Base-by-base conservation (phyloP, 805 yeast species). In the Starmerella powellii region DNA sequence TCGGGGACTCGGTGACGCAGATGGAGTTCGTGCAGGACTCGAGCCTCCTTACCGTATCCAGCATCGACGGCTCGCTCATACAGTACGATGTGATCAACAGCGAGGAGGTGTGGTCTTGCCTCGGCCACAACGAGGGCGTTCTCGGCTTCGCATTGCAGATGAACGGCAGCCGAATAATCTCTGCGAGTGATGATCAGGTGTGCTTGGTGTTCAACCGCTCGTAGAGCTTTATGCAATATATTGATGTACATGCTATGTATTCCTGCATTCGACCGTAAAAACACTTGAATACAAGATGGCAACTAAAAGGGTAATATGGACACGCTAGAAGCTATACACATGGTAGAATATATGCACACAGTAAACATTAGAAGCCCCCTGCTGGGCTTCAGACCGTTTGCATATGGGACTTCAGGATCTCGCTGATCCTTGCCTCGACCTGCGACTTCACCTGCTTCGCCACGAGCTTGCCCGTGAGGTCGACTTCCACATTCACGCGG, bases 141-240 rank as follows among this genome's bases (percentile, higher is more conserved):
- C 70, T 91, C 49, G 96, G 85, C 55, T 88, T 91, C 58, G 76
- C 80, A 16, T 57, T 79, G 33, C 73, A 76, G 44, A 76, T 74
- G 31, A 64, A 72, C 35, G 88, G 85, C 21, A 69, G 71, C 39
- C 77, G 78, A 58, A 56, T 91, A 34, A 71, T 86, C 29, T 84
- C 96, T 17, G 98, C 95, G 12, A 96, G 96, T 50, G 98, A 91
- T 60, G 98, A 91, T 62, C 95, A 95, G 52, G 95, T 91, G 26
- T 75, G 93, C 11, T 66, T 88, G 50, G 73, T 88, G 10, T 86
- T 76, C 53, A 39, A 51, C 34, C 30, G 19, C 23, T 33, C 45
- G n/a, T 26, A 21, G 12, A 38, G n/a, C n/a, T n/a, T n/a, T n/a
- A n/a, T n/a, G n/a, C n/a, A n/a, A n/a, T n/a, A n/a, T n/a, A n/a